Evolutionary conservation across 805 yeast genomes (phyloP).

Genomic region (Yamadazyma tumulicola): DNA sequence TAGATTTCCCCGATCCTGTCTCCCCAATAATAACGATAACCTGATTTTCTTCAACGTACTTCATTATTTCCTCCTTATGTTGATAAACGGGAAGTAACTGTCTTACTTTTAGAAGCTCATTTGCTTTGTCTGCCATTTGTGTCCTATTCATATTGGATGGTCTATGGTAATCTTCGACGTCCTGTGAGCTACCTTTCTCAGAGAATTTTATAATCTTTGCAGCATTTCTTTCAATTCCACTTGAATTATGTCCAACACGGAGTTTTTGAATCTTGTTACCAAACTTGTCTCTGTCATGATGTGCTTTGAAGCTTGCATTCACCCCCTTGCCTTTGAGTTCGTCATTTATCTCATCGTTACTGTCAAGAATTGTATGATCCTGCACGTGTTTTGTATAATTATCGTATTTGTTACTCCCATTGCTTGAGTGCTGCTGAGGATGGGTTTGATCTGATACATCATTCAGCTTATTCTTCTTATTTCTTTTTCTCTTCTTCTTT

Average conservation of each 20-base stretch:
- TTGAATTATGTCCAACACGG: no score
- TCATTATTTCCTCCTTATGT: slow-evolving; percentile 60
- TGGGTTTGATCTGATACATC: slow-evolving; percentile 2
- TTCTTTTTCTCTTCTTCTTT: slow-evolving; percentile 27
- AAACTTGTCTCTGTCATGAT: no score
- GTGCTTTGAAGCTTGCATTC: background rate
- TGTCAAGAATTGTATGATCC: no score
- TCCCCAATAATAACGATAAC: slow-evolving; percentile 90
- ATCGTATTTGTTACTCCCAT: no score
- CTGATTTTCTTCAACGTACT: slow-evolving; percentile 50
- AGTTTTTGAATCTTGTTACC: no score
- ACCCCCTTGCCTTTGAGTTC: background rate
- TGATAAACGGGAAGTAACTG: slow-evolving; percentile 70
- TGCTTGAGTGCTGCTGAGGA: no score
- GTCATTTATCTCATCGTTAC: background rate
- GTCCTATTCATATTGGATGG: slow-evolving; percentile 5
- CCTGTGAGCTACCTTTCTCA: slow-evolving; percentile 33
- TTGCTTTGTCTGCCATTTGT: slow-evolving; percentile 38
- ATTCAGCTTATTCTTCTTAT: slow-evolving; percentile 16
- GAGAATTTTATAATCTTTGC: slow-evolving; percentile 4
- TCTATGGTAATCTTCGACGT: slow-evolving; percentile 14
- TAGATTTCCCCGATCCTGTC: slow-evolving; percentile 97
- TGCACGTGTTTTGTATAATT: no score
- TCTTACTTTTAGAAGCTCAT: slow-evolving; percentile 37
- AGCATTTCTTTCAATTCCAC: background rate